Evolutionary conservation across 108 stramenopile genomes (phyloP).

Genomic region (Schizochytrium sp.): DNA sequence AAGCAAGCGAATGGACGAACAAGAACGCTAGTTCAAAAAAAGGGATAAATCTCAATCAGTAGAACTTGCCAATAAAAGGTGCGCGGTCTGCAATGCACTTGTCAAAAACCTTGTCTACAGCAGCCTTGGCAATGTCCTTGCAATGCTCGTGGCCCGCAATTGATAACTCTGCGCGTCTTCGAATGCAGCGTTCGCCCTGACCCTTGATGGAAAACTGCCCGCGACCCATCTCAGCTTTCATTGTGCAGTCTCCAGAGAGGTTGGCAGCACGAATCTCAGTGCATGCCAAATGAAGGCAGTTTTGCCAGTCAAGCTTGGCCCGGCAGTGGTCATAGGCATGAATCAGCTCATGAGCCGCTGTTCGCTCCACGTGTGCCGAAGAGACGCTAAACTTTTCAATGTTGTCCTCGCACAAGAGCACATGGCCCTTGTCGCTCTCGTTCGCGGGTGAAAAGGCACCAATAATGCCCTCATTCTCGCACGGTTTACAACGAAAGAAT

Average conservation of each 20-base stretch:
- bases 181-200: background rate
- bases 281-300: slow-evolving; percentile 77
- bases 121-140: slow-evolving; percentile 14
- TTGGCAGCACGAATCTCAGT: slow-evolving; percentile 83
- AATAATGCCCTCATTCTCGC: background rate
- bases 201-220: slow-evolving; percentile 31
- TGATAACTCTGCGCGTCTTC: background rate
- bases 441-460: background rate
- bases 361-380: background rate
- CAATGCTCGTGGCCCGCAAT: background rate
- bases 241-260: slow-evolving; percentile 70
- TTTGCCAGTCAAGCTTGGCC: slow-evolving; percentile 45
- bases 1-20: too few species aligned
- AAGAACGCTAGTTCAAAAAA: background rate
- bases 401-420: slow-evolving; percentile 10
- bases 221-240: slow-evolving; percentile 54
- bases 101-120: background rate
- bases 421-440: background rate
- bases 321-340: slow-evolving; percentile 78
- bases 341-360: slow-evolving; percentile 72
- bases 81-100: background rate
- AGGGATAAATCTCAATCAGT: background rate
- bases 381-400: background rate
- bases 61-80: background rate
- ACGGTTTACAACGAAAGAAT: background rate